Conservation (phyloP, 225 moss, liverwort and hornwort species). For the Pleurozium schreberi region DNA sequence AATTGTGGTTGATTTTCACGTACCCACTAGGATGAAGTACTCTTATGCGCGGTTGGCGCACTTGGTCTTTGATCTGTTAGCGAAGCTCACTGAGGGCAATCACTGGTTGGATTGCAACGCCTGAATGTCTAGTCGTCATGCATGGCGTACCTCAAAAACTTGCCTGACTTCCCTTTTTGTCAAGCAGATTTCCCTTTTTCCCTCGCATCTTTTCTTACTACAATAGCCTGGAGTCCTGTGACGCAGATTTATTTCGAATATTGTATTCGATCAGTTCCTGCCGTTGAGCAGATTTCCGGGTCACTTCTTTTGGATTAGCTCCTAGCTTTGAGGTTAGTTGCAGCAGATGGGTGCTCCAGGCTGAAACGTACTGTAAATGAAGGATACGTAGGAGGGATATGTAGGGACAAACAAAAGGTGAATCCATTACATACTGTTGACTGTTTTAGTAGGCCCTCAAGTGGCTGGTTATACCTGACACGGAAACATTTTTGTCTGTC, state of each 20-base stretch:
- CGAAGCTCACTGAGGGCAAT: not conserved
- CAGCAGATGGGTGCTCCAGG: not conserved
- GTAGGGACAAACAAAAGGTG: conserved; percentile 3
- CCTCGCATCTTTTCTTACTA: not conserved
- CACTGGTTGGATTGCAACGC: not conserved
- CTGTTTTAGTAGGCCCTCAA: conserved; percentile 7
- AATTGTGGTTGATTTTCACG: not conserved
- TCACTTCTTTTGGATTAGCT: not conserved
- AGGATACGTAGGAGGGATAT: not conserved
- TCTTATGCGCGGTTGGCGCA: not conserved
- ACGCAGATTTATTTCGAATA: not conserved
- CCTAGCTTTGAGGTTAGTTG: not conserved
- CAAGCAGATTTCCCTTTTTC: not conserved
- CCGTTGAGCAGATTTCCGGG: not conserved
- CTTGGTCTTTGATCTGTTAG: conserved; percentile 1
- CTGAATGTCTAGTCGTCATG: not conserved
- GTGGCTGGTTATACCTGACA: conserved; percentile 18
- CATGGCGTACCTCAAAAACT: not conserved
- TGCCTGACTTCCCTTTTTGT: not conserved
- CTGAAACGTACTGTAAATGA: not conserved
- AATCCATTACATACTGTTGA: conserved; percentile 8
- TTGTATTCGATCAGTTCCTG: not conserved
- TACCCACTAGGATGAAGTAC: not conserved
- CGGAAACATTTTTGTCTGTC: conserved; percentile 9
- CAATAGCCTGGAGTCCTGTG: not conserved